Base-by-base conservation (phyloP, 1,139 yeast species). In the Meyerozyma smithsonii region DNA sequence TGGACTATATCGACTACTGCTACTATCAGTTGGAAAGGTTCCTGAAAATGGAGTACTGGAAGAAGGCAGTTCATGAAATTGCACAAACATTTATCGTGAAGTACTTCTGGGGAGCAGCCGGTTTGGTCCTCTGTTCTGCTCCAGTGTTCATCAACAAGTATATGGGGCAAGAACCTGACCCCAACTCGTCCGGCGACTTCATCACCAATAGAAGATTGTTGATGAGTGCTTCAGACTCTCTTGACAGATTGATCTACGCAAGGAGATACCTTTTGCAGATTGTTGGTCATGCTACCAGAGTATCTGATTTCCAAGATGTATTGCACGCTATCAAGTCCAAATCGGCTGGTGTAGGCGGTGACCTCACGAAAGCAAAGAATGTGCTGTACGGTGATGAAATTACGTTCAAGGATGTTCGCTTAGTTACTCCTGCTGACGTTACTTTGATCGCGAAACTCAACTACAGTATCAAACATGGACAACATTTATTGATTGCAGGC, bases 91-190 rank as follows among this genome's bases (percentile, higher is more conserved):
- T 89, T 55, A 81, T 88, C 46, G 92, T 90, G 45, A 90, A 90
- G 59, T 90, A 90, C 61, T 79, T 89, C 41, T 85, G 97, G 94
- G 97, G 97, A 45, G 97, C 96, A 3, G 87, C 94, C 35, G 97
- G 97, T 5, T 73, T 90, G 46, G 79, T 83, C 0, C 70, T 90
- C 39, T 90, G 97, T 64, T 82, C 96, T 1, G 82, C 92, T 4
- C 97, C 97, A 3, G 87, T 89, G 1, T 90, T 90, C 55, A 79
- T 86, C 49, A 74, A 75, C 45, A 79, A 81, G 43, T 79, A 79
- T 48, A 50, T 71, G 42, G 74, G 75, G 16, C 62, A 67, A 38
- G 62, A 66, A 8, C 69, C 75, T 12, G 81, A 73, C 42, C 62
- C 69, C n/a, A 64, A 75, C 41, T 73, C 78, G 6, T 79, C 89